phyloP scores from a whole-genome alignment of 1,139 yeast species.

The Ogataea hybrid region DNA sequence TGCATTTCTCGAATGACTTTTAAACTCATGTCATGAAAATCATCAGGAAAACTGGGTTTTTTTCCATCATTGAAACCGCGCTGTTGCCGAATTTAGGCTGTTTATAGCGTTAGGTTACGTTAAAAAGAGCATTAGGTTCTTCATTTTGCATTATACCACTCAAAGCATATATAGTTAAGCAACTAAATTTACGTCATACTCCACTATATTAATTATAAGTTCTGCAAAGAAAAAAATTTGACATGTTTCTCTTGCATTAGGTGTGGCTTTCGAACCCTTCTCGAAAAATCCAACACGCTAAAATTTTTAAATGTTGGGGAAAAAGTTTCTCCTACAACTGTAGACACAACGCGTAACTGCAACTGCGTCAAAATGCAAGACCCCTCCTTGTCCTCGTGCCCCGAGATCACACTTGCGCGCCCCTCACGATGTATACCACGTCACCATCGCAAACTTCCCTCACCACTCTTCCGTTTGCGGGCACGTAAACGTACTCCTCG shows the following conservation, averaged over 20 bases:
- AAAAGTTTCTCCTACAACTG: neutral
- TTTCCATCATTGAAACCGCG: neutral
- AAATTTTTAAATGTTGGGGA: slow-evolving; percentile 1
- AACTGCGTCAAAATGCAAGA: neutral
- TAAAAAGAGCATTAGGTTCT: neutral
- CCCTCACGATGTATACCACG: slow-evolving; percentile 56
- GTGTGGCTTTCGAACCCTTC: slow-evolving; percentile 7
- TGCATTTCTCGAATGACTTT: slow-evolving; percentile 4
- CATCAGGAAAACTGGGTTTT: slow-evolving; percentile 3
- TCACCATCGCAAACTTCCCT: slow-evolving; percentile 49
- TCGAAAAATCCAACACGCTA: slow-evolving; percentile 11
- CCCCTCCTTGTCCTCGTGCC: neutral
- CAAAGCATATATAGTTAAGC: neutral
- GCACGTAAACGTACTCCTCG: slow-evolving; percentile 34
- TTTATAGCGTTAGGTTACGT: neutral
- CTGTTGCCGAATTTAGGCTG: neutral
- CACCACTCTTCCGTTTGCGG: slow-evolving; percentile 43
- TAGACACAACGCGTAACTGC: neutral
- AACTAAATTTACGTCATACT: neutral
- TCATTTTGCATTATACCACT: neutral
- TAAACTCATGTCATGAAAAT: neutral
- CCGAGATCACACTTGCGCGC: slow-evolving; percentile 28
- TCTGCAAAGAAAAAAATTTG: slow-evolving; percentile 1
- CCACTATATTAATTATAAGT: neutral
- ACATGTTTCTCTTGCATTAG: slow-evolving; percentile 11